Base-by-base conservation (phyloP, 441 rosid species). In the Populus hybrid region DNA sequence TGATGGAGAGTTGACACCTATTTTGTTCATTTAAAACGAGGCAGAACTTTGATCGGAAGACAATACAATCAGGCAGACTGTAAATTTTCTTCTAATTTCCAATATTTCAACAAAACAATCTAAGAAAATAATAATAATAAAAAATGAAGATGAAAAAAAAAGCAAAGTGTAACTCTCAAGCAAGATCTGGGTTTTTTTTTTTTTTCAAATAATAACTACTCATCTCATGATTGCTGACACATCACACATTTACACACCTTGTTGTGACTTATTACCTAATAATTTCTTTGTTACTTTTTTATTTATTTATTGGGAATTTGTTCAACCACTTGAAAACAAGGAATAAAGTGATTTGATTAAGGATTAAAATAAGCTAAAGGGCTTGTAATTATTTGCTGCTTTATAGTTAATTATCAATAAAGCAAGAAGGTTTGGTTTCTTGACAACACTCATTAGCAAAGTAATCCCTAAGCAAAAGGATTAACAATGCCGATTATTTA, bases 351-450 rank as follows among this genome's bases (percentile, higher is more conserved):
- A 67, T 70, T 26, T 30, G 50, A 72, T 80, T 26, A 10, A 26
- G 32, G 34, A 42, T 42, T 9, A 64, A 59, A 83, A 81, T 77
- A 76, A 69, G 65, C n/a, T 69, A 30, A 83, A 80, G 83, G 16
- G 11, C 59, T 57, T 76, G 78, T 36, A 63, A 73, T 81, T 72
- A 75, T 76, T 80, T 61, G 71, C 2, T 35, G 36, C 40, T 72
- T 72, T 38, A 67, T 79, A 77, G 72, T 57, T 35, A 77, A 75
- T 16, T 36, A 59, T 23, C 63, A 36, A 20, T 4, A 30, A 80
- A 78, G 85, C 73, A 73, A 74, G 12, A 70, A 18, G 70, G 68
- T 16, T n/a, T 36, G 46, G 75, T 70, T 77, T 71, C 32, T 72
- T 70, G 10, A 10, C 72, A 63, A 63, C 75, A n/a, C 54, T 40